Evolutionary conservation across 1,284 basidiomycete species (phyloP).

Genomic region (Exobasidium rhododendri): DNA sequence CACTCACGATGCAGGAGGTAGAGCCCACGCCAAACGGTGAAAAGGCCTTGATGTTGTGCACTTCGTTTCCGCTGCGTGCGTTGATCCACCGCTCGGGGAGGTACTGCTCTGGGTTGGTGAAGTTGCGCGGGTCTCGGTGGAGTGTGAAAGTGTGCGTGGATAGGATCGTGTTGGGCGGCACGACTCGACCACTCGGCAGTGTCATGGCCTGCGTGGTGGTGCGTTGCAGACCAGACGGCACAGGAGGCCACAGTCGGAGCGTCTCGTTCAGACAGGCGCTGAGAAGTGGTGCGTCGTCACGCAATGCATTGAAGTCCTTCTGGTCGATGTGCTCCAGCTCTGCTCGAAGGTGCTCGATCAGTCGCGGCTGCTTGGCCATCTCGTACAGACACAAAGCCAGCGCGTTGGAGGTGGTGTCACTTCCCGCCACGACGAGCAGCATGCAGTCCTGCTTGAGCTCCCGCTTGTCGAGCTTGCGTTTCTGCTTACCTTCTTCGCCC

Average conservation of each 20-base stretch:
- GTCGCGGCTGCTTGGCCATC: conserved; percentile 18
- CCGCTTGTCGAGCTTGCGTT: conserved; percentile 8
- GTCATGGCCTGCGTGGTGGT: conserved; percentile 1
- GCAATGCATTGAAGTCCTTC: conserved; percentile 16
- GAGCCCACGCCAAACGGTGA: conserved; percentile 4
- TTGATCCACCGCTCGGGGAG: background rate
- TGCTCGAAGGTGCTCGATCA: conserved; percentile 14
- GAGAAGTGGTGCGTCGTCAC: conserved; percentile 23
- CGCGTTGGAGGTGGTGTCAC: conserved; percentile 23
- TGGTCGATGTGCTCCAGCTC: conserved; percentile 16
- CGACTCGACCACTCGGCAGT: conserved; percentile 11
- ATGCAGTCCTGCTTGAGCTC: conserved; percentile 19
- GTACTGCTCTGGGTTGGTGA: background rate
- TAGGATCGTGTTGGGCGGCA: conserved; percentile 10
- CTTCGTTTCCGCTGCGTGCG: background rate
- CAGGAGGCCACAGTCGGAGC: conserved; percentile 22
- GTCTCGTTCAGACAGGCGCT: conserved; percentile 29
- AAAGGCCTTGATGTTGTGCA: background rate
- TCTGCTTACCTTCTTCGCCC: background rate
- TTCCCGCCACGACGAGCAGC: conserved; percentile 25
- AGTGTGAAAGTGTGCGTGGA: background rate
- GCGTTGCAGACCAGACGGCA: conserved; percentile 22
- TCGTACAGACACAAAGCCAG: conserved; percentile 21
- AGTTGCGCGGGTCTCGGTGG: conserved; percentile 9
- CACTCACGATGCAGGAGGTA: conserved; percentile 10